Percentiles rank a stretch among this genome's conserved stretches.
Evolutionary conservation across 495 filamentous ascomycete genomes (phyloP).

Genomic region (Cercophora scortea): DNA sequence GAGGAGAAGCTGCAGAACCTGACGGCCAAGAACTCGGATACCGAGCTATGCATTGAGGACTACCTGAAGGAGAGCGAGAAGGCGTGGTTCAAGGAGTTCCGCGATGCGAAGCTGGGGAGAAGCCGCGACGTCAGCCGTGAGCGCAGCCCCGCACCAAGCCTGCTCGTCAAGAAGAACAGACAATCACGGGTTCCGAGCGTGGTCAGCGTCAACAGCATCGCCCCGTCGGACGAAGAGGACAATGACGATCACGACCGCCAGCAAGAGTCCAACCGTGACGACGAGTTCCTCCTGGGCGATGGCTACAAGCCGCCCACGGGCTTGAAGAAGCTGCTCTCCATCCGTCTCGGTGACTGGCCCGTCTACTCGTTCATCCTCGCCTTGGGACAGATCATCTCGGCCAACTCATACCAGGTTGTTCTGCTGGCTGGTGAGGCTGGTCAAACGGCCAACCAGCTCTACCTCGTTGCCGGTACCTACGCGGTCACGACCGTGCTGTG

Average conservation of each 20-base stretch:
- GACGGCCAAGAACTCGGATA: constrained; percentile 48
- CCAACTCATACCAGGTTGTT: constrained; percentile 61
- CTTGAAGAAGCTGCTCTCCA: constrained; percentile 38
- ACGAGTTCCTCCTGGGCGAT: constrained; percentile 56
- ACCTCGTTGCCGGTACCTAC: constrained; percentile 55
- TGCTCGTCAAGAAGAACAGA: constrained; percentile 13
- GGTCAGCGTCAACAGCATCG: constrained; percentile 23
- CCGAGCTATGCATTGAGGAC: constrained; percentile 53
- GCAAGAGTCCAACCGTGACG: constrained; percentile 7
- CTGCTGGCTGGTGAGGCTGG: constrained; percentile 54
- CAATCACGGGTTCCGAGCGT: constrained; percentile 14
- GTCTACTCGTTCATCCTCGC: constrained; percentile 63
- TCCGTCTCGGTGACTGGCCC: constrained; percentile 51
- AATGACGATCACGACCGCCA: constrained; percentile 4
- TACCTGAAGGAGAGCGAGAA: constrained; percentile 56
- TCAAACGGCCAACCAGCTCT: constrained; percentile 50
- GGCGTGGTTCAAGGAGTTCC: constrained; percentile 50
- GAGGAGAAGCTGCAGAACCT: constrained; percentile 43
- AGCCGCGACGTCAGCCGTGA: constrained; percentile 13
- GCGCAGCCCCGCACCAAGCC: constrained; percentile 4
- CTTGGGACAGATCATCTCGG: constrained; percentile 59
- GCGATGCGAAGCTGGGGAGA: constrained; percentile 16
- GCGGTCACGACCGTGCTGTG: constrained; percentile 48
- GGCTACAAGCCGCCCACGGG: constrained; percentile 60
- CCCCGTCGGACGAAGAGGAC: constrained; percentile 16